Percentiles rank a stretch among this genome's conserved stretches.
Evolutionary conservation across 495 filamentous ascomycete genomes (phyloP).

Genomic region (Chaetomium cochliodes): DNA sequence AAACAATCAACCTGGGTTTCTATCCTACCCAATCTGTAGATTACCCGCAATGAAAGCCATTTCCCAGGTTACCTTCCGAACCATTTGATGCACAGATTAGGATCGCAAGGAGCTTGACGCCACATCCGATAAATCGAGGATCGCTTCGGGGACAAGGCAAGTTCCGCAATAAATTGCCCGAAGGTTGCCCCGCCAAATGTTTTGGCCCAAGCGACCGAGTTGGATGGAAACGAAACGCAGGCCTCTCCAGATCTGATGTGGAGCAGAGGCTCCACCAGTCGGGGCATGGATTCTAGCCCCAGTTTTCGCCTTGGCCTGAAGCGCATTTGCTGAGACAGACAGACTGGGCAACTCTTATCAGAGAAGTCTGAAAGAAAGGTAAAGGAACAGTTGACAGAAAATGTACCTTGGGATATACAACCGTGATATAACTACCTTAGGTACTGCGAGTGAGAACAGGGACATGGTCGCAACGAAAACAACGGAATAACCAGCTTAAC

Average conservation of each 20-base stretch:
- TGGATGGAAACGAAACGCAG: neutral
- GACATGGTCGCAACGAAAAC: no score
- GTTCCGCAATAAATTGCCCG: slow-evolving; percentile 4
- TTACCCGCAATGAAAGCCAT: neutral
- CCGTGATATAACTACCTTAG: no score
- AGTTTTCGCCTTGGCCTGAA: neutral
- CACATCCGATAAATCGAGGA: neutral
- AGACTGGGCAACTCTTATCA: no score
- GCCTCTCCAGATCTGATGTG: slow-evolving; percentile 13
- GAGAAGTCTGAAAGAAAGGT: no score
- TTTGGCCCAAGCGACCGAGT: neutral
- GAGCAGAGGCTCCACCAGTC: neutral
- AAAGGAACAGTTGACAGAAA: no score
- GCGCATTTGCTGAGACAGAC: no score
- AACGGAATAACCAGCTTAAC: no score
- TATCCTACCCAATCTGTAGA: neutral
- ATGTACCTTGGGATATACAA: no score
- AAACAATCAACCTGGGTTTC: neutral
- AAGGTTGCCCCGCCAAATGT: slow-evolving; percentile 5
- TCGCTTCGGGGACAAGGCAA: neutral
- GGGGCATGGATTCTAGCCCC: neutral
- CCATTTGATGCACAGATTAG: neutral
- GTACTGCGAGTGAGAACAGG: no score
- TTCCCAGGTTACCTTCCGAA: neutral
- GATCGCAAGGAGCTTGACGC: neutral